phyloP scores from a whole-genome alignment of 2,329 filamentous ascomycete species.

The Fusarium sp. region DNA sequence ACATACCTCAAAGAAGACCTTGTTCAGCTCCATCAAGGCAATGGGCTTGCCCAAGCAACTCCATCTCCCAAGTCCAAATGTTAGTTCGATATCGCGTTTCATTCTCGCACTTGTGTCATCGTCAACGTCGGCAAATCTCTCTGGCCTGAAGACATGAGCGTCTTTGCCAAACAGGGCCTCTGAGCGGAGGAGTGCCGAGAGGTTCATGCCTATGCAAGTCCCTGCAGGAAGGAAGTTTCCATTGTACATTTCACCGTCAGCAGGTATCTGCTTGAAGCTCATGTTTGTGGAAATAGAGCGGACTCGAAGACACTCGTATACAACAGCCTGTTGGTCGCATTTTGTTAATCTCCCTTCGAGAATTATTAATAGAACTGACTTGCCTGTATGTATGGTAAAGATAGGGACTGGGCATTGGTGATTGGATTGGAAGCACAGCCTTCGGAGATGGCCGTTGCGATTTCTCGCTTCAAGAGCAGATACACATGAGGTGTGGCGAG shows the following conservation, averaged over 20 bases:
- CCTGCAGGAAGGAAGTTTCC: background rate
- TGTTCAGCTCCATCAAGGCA: background rate
- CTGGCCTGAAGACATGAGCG: background rate
- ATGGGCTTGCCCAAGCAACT: background rate
- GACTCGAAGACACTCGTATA: background rate
- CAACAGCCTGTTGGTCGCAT: background rate
- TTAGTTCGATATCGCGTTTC: slow-evolving; percentile 1
- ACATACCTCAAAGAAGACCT: slow-evolving; percentile 6
- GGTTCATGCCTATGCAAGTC: background rate
- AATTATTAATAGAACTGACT: rapidly evolving
- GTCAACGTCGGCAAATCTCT: background rate
- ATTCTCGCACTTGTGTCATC: background rate
- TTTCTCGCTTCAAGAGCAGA: background rate
- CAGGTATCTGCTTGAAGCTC: background rate
- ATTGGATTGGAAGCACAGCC: background rate
- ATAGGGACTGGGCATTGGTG: background rate
- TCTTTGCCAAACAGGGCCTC: background rate
- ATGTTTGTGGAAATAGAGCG: background rate
- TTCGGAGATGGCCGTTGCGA: background rate
- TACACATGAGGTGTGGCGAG: background rate
- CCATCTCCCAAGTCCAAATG: slow-evolving; percentile 5
- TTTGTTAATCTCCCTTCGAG: background rate
- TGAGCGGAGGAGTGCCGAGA: background rate
- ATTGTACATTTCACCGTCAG: background rate
- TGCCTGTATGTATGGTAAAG: background rate